Evolutionary conservation across 2,329 filamentous ascomycete species (phyloP), one percentile per base, ranked within the genome.

Genomic region (Alternaria arborescens): DNA sequence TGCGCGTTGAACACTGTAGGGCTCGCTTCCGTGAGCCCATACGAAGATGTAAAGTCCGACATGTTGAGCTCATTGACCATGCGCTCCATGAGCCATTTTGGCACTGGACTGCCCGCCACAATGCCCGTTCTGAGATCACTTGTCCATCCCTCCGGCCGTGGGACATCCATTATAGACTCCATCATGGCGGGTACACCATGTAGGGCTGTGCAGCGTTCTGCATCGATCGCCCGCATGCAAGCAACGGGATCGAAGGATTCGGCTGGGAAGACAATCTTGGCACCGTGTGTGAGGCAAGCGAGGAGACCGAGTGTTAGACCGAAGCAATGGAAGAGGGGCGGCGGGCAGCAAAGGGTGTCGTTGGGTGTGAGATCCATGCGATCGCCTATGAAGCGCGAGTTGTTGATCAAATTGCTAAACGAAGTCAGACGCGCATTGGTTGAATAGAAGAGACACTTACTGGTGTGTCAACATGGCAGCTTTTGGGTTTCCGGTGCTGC

Each of bases 111-210:
- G 0, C 92, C 92, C 0, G 91, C 91, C 44, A 93, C 90, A 70
- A 93, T 93, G 8, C 91, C 91, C 0, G 91, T 94, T 34, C 91
- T 84, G 18, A 94, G 82, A 20, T 71, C 44, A 5, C 69, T 73
- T 1, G 61, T 68, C 68, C 85, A 86, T 16, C 78, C 73, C 3
- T 69, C 65, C 0, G 83, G 83, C 56, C 83, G 80, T n/a, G 81
- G 80, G 1, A 84, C 71, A 40, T 78, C 78, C 58, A 87, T 80
- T 10, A 86, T 82, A 0, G 88, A 88, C 73, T 93, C 90, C 77
- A 93, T 93, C 92, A 94, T 94, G 58, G 92, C 91, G 0, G 92
- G 92, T 0, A 94, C 92, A 34, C 92, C 92, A 73, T 94, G 91
- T 0, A 94, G 82, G 0, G 89, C 91, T 0, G 92, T 94, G 75